Percentiles rank a stretch among this genome's conserved stretches.
Conservation (phyloP, 805 yeast genomes). For the Metschnikowia continentalis region DNA sequence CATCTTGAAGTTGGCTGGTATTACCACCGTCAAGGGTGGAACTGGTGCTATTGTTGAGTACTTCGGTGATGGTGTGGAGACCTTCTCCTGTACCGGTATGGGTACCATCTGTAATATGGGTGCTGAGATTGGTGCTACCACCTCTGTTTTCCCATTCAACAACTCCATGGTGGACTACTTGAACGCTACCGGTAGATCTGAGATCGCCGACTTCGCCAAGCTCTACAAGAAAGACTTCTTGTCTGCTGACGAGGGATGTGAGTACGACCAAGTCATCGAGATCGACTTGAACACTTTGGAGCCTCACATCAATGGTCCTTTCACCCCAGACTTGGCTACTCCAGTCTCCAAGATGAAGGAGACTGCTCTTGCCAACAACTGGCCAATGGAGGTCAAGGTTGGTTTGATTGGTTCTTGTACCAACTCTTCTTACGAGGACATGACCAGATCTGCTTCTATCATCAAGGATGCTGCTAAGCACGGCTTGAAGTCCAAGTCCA, state of each 20-base stretch:
- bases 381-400: constrained; percentile 92
- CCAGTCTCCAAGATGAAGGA: constrained; percentile 85
- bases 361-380: constrained; percentile 75
- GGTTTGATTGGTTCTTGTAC: constrained; percentile 98
- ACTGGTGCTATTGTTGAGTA: constrained; percentile 96
- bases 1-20: constrained; percentile 88
- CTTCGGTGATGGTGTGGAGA: constrained; percentile 90
- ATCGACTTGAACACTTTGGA: constrained; percentile 84
- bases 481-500: constrained; percentile 88
- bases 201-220: constrained; percentile 78
- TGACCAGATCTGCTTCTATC: constrained; percentile 94
- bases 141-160: constrained; percentile 96
- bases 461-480: constrained; percentile 85
- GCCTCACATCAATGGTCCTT: constrained; percentile 97
- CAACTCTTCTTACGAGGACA: constrained; percentile 96
- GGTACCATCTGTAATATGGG: constrained; percentile 99
- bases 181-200: constrained; percentile 78
- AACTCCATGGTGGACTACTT: constrained; percentile 83
- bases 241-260: constrained; percentile 87
- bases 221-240: constrained; percentile 60
- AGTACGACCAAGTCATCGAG: constrained; percentile 90
- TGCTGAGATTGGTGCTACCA: constrained; percentile 98
- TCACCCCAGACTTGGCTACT: constrained; percentile 96
- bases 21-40: constrained; percentile 96
- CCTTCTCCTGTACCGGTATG: constrained; percentile 97